Percentiles rank a stretch among this genome's conserved stretches.
Evolutionary conservation across 1,284 basidiomycete genomes (phyloP).

Genomic region (Sanghuangporus sanghuang): DNA sequence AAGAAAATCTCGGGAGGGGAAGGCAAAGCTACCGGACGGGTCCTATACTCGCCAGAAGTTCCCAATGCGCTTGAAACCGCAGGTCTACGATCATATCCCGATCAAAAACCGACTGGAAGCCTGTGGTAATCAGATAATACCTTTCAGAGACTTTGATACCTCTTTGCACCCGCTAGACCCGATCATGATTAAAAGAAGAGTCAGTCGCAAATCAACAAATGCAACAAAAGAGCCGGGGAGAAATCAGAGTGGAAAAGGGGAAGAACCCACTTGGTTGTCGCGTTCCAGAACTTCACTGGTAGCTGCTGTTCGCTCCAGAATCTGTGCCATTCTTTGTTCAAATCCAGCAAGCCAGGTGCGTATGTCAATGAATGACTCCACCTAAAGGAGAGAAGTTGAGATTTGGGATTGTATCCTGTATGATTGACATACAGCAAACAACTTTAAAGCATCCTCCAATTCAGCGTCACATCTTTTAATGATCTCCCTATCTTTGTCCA

Average conservation of each 20-base stretch:
- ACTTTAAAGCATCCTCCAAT: not conserved
- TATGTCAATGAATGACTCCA: not conserved
- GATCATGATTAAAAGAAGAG: no score
- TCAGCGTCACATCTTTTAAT: not conserved
- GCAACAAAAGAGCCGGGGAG: no score
- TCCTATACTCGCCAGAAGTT: not conserved
- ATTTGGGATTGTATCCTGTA: not conserved
- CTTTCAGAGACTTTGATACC: no score
- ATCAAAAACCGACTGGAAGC: not conserved
- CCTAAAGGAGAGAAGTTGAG: not conserved
- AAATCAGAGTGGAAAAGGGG: no score
- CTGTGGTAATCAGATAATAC: no score
- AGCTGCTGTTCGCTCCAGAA: not conserved
- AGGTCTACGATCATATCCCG: not conserved
- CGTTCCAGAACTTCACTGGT: no score
- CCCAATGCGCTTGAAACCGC: not conserved
- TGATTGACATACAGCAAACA: constrained; percentile 1
- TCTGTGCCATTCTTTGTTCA: not conserved
- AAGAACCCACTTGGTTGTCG: no score
- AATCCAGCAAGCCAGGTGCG: not conserved
- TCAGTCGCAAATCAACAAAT: no score
- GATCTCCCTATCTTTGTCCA: constrained; percentile 2
- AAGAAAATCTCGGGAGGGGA: constrained; percentile 2
- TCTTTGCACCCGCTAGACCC: no score
- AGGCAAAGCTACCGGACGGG: not conserved